Conservation (phyloP, 1,284 basidiomycete genomes). For the Moniliophthora roreri region DNA sequence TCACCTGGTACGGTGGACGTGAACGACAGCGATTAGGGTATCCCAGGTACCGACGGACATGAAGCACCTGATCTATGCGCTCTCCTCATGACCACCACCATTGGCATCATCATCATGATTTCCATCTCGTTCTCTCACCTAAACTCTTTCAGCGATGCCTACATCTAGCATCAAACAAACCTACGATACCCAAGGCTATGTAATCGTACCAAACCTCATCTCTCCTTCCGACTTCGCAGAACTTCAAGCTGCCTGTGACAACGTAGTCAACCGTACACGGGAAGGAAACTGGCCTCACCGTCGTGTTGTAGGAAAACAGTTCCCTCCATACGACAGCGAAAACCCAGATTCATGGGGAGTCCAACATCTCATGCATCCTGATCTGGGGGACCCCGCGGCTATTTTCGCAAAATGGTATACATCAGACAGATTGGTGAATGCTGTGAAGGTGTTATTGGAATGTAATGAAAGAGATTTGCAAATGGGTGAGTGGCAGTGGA, state of each 20-base stretch:
- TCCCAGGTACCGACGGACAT: too few relatives aligned
- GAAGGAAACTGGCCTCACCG: slow-evolving; percentile 66
- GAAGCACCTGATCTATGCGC: too few relatives aligned
- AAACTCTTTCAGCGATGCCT: too few relatives aligned
- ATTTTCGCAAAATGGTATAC: slow-evolving; percentile 70
- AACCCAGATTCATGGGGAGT: slow-evolving; percentile 77
- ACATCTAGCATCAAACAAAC: slow-evolving; percentile 23
- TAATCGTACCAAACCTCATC: slow-evolving; percentile 67
- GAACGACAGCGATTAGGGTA: too few relatives aligned
- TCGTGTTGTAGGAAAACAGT: slow-evolving; percentile 79
- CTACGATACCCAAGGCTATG: slow-evolving; percentile 72
- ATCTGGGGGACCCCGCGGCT: slow-evolving; percentile 48
- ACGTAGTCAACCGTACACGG: slow-evolving; percentile 57
- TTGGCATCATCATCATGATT: too few relatives aligned
- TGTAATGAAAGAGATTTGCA: slow-evolving; percentile 63
- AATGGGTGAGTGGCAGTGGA: slow-evolving; percentile 79
- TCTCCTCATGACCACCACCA: too few relatives aligned
- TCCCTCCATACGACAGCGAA: slow-evolving; percentile 69
- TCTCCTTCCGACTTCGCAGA: slow-evolving; percentile 35
- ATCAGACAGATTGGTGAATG: slow-evolving; percentile 50
- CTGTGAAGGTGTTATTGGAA: slow-evolving; percentile 50
- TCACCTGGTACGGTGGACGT: too few relatives aligned
- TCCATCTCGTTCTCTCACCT: too few relatives aligned
- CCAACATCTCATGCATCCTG: slow-evolving; percentile 80
- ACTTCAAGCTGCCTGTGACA: slow-evolving; percentile 54